Percentiles rank a stretch among this genome's conserved stretches.
These are phyloP conservation scores for Acacia pycnantha DNA, from an alignment of 331 rosid genomes.

Conservation along the genomic window DNA sequence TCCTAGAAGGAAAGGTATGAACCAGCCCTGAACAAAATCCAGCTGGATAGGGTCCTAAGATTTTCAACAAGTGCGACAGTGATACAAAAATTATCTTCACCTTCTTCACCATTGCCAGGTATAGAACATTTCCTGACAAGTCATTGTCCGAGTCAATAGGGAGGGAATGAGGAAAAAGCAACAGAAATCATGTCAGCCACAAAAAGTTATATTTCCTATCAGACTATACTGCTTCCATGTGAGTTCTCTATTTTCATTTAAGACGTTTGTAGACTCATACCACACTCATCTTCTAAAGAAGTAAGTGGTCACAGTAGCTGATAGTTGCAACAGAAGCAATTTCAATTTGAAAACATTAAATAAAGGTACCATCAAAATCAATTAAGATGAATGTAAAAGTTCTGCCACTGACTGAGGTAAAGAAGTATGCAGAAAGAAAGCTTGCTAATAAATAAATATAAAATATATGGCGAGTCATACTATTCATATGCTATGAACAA, in stretches of 20 bases:
- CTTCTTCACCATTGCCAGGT: constrained; percentile 30
- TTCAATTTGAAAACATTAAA: not conserved
- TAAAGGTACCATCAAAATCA: not conserved
- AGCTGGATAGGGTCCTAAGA: constrained; percentile 45
- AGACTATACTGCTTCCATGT: not conserved
- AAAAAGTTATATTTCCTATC: not conserved
- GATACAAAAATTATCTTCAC: constrained; percentile 53
- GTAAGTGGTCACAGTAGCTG: not conserved
- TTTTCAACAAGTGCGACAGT: constrained; percentile 50
- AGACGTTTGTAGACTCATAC: not conserved
- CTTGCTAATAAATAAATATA: not conserved
- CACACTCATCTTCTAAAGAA: constrained; percentile 3
- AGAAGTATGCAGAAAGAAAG: not conserved
- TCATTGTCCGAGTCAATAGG: constrained; percentile 41
- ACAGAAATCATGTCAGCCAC: constrained; percentile 11
- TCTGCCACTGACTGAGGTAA: not conserved
- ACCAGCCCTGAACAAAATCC: constrained; percentile 49
- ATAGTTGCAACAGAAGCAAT: constrained; percentile 4
- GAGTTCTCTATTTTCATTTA: not conserved
- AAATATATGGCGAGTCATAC: not conserved
- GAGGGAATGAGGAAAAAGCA: constrained; percentile 9
- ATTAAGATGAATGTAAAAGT: constrained; percentile 1
- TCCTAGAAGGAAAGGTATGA: constrained; percentile 72
- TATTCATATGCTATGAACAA: not conserved
- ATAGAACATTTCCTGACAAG: constrained; percentile 61